Conservation (phyloP, 345 rosid genomes). For the Lepidium didymum region DNA sequence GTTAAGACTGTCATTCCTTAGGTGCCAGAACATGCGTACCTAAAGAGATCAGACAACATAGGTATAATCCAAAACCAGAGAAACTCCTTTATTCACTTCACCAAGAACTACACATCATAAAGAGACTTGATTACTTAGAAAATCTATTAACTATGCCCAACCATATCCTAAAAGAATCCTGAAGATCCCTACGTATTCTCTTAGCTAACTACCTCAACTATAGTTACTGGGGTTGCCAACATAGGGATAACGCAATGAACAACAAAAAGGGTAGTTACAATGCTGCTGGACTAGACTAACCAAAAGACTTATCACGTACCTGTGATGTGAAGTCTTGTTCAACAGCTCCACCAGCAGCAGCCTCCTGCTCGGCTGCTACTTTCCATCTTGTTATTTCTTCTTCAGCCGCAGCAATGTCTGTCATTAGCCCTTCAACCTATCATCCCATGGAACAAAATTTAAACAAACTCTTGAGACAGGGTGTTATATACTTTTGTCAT, state of each 20-base stretch:
- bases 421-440: conserved; percentile 97
- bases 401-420: conserved; percentile 93
- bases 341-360: conserved; percentile 94
- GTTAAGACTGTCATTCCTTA: not conserved
- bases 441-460: not conserved
- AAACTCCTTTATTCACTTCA: not conserved
- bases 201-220: not conserved
- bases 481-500: not conserved
- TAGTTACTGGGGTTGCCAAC: not conserved
- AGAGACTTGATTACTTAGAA: not conserved
- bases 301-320: conserved; percentile 34
- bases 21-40: not conserved
- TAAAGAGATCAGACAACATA: not conserved
- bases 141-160: not conserved
- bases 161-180: not conserved
- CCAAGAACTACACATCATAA: not conserved
- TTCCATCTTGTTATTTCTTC: conserved; percentile 99
- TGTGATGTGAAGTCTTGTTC: conserved; percentile 71
- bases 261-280: conserved; percentile 1
- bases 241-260: not conserved
- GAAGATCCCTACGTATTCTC: not conserved
- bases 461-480: not conserved
- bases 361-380: conserved; percentile 98
- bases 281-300: not conserved
- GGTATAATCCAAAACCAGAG: not conserved